Evolutionary conservation across 2,329 filamentous ascomycete genomes (phyloP).

Genomic region (Penicillium concentricum): DNA sequence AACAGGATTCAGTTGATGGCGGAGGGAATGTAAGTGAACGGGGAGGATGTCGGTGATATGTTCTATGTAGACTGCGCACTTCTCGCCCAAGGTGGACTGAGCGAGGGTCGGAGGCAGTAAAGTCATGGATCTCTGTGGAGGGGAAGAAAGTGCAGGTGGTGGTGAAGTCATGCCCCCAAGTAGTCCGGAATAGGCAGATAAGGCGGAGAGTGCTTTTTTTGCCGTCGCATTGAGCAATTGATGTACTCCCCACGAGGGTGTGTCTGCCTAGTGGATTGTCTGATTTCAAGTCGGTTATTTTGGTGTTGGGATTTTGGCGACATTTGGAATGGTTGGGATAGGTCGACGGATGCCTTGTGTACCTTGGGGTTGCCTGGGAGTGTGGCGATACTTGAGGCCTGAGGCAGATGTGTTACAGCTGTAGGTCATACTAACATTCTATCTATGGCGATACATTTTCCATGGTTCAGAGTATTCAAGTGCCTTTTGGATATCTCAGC

Average conservation of each 20-base stretch:
- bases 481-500: neutral
- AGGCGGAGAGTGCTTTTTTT: conserved; percentile 30
- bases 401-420: neutral
- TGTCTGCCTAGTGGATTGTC: neutral
- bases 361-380: neutral
- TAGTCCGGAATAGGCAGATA: conserved; percentile 20
- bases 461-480: neutral
- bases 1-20: conserved; percentile 30
- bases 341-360: neutral
- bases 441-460: neutral
- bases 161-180: conserved; percentile 18
- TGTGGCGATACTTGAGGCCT: neutral
- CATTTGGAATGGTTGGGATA: neutral
- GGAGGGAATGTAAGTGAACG: conserved; percentile 32
- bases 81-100: conserved; percentile 42
- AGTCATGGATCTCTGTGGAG: conserved; percentile 37
- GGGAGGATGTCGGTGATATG: conserved; percentile 34
- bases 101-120: conserved; percentile 37
- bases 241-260: neutral
- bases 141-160: conserved; percentile 8
- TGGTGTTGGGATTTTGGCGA: neutral
- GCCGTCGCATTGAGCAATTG: conserved; percentile 12
- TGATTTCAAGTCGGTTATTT: neutral
- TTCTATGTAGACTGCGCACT: conserved; percentile 40
- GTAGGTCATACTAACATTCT: neutral